phyloP scores from a whole-genome alignment of 306 rosid species.

The Sphenostylis stenocarpa region DNA sequence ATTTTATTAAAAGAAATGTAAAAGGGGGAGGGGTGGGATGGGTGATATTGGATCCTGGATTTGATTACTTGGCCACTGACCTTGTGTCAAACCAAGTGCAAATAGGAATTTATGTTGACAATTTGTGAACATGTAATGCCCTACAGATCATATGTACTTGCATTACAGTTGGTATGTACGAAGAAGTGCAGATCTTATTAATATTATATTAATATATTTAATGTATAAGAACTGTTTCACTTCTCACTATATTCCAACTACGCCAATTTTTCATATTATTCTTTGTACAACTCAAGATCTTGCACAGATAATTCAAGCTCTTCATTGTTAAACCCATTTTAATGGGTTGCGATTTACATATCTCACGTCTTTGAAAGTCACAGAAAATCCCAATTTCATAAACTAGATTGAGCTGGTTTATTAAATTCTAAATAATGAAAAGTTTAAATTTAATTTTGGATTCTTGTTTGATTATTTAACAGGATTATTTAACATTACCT shows the following conservation, averaged over 20 bases:
- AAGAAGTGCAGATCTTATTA: neutral
- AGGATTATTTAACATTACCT: neutral
- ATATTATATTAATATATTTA: neutral
- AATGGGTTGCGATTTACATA: neutral
- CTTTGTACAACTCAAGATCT: too few relatives aligned
- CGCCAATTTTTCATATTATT: neutral
- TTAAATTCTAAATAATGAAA: neutral
- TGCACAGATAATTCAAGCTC: neutral
- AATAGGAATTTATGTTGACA: constrained; percentile 6
- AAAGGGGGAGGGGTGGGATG: neutral
- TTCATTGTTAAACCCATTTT: neutral
- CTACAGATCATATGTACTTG: constrained; percentile 20
- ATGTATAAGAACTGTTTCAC: neutral
- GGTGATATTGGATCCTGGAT: neutral
- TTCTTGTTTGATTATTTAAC: neutral
- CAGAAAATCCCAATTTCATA: too few relatives aligned
- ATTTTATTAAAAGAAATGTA: neutral
- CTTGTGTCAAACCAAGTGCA: neutral
- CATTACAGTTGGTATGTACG: constrained; percentile 10
- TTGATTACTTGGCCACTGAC: neutral
- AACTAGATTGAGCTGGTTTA: neutral
- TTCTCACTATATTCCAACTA: neutral
- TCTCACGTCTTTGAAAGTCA: neutral
- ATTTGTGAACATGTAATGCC: constrained; percentile 24
- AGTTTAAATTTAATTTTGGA: neutral